Evolutionary conservation across 2,329 filamentous ascomycete genomes (phyloP), one percentile per base, ranked within the genome.

Genomic region (Phaeosphaeria sp.): DNA sequence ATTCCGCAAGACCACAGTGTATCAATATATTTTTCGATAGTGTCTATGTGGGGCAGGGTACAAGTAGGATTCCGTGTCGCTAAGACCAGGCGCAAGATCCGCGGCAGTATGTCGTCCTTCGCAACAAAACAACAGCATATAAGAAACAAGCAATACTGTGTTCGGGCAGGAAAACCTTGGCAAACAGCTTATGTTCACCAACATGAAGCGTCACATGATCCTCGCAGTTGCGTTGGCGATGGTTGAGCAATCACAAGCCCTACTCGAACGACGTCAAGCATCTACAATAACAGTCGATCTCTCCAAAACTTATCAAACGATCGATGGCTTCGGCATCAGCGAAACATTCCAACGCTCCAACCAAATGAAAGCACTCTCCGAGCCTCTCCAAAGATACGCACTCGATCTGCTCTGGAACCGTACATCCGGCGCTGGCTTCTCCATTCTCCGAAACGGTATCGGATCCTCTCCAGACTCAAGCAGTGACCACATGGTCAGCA

Each of bases 321-420:
- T 82, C 57, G 79, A 81, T 57, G 80, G 80, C 17, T 82, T 82
- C 62, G 80, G 80, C n/a, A 79, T 79, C 65, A 77, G 74, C 18
- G 76, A 79, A 49, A 80, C 80, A 3, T 82, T 82, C 63, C 78
- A 81, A 64, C 77, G 80, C 5, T 79, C 79, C 46, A 81, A 78
- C 59, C 75, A 79, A 46, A 79, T 82, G 71, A 76, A 77, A 36
- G 78, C 77, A 51, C 71, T 79, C 1, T 66, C 76, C 3, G 46
- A 52, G 7, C 11, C 64, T 67, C 77, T 80, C 59, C 79, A 79
- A 65, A 74, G 75, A 7, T 69, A 76, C 51, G 68, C 77, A 3
- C 71, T 82, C 5, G 79, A 82, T 57, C 69, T 81, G 6, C 75
- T 82, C 49, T 82, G 82, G 71, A 82, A 80, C 64, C 75, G 71